Base-by-base conservation (phyloP, 495 filamentous ascomycete genomes). In the Penicillium arizonense region DNA sequence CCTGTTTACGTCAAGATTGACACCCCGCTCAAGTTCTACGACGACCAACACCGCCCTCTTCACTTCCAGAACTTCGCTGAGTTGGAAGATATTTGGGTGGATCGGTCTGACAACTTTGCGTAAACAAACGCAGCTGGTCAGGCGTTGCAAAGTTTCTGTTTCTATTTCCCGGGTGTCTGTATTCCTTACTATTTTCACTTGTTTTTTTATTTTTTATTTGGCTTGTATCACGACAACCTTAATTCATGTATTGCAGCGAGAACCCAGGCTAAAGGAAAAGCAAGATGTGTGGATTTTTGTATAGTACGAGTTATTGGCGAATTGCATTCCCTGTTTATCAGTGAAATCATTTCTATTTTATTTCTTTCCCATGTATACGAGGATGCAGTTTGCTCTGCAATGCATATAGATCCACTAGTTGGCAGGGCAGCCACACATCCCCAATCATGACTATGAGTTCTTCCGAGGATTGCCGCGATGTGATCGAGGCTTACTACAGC, bases 61-160 rank as follows among this genome's bases (percentile, higher is more conserved):
- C 95, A 99, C 73, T 99, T 97, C 81, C 85, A 89, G 68, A 91
- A 89, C 72, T 96, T 96, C 70, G 88, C 89, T 1, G 90, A 96
- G 70, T 69, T 96, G 71, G 90, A 96, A 71, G 90, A 96, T 68
- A 85, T 91, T 43, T 91, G 89, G 81, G 89, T 94, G 45, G 90
- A 96, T 69, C 79, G 90, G 61, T 78, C 79, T 51, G 90, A 96
- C 75, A 90, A 89, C 70, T 96, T 96, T 69, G 90, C 87, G 56
- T 95, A 69, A 69, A 53, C 55, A 46, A 48, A 28, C 32, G 52
- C 50, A 47, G 49, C 32, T 58, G 41, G 37, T 42, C 40, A 41
- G 54, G 63, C 58, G 59, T 64, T 69, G 53, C 50, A 37, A 47
- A 59, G 35, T 49, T 42, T 49, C 33, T 61, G 49, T 57, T 44